Evolutionary conservation across 1,284 basidiomycete genomes (phyloP), one percentile per base, ranked within the genome.

Genomic region (Macrocystidia cucumis): DNA sequence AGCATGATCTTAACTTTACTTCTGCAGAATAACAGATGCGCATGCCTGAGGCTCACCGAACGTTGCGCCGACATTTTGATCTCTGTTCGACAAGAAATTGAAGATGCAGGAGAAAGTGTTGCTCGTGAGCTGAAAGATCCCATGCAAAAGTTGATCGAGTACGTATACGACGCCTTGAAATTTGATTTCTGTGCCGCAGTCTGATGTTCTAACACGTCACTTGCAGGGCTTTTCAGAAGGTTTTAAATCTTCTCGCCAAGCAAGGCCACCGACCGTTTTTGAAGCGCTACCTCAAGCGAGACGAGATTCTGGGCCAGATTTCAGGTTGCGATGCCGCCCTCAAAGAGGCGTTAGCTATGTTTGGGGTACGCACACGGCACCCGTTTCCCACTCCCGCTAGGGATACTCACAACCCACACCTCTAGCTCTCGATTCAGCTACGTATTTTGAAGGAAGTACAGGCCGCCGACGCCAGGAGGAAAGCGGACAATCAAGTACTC

Each of bases 251-350:
- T 44, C 63, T 84, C 12, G 49, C 68, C 39, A 77, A 73, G 42
- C 76, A 83, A 43, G 63, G 67, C 7, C 68, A 72, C 34, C 61
- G 81, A 1, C 80, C 84, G 0, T 89, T 88, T 60, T 55, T 90
- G 43, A 87, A 86, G 57, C 69, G 83, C 2, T 89, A 87, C 52
- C 65, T 88, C 32, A 79, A 78, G 51, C 70, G 83, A 23, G 78
- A 85, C 24, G 81, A 89, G 44, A 81, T 85, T 29, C 54, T 67
- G 13, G 59, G 62, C 14, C 70, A 70, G 34, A 72, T 85, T 23
- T 44, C 51, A 5, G 62, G 55, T 1, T 85, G 79, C 38, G 55
- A 62, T 45, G 60, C 59, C 2, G 57, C 56, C 4, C 62, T 84
- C 7, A 60, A 57, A 2, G 77, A 82, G 37, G 72, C 75, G 1